These are phyloP conservation scores for Ceratobasidium sp. DNA, from an alignment of 1,284 basidiomycete genomes.

Conservation along the genomic window DNA sequence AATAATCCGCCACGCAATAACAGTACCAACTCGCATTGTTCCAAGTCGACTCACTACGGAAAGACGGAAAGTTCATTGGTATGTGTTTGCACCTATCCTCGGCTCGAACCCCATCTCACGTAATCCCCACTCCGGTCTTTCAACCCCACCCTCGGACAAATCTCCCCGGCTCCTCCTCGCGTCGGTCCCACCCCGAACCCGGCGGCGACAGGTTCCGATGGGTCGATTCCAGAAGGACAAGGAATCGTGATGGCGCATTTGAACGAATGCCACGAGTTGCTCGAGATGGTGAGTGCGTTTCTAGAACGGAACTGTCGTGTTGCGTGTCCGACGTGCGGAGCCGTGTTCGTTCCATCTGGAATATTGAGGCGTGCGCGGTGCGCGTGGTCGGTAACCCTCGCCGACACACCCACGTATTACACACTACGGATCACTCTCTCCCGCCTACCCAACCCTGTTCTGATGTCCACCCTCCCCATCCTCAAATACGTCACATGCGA, in stretches of 20 bases:
- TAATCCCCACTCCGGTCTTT: conserved; percentile 50
- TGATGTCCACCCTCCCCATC: neutral
- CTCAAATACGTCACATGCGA: neutral
- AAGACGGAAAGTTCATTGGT: conserved; percentile 93
- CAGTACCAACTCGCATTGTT: conserved; percentile 96
- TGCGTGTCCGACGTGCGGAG: neutral
- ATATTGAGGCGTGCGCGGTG: too few relatives aligned
- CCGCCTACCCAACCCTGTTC: conserved; percentile 28
- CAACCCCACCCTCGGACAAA: conserved; percentile 51
- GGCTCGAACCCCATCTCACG: conserved; percentile 15
- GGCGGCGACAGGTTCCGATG: conserved; percentile 64
- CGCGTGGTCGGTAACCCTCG: neutral
- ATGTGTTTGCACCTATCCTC: conserved; percentile 1
- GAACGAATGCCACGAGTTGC: conserved; percentile 95
- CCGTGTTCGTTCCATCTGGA: too few relatives aligned
- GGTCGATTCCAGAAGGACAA: conserved; percentile 93
- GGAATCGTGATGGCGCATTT: conserved; percentile 97
- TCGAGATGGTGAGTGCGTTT: conserved; percentile 80
- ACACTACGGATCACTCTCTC: neutral
- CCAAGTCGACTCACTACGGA: conserved; percentile 94
- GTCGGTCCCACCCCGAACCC: too few relatives aligned
- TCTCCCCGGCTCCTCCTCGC: too few relatives aligned
- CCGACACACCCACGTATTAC: too few relatives aligned
- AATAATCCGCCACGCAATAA: conserved; percentile 19
- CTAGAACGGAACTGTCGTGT: conserved; percentile 15